Conservation (phyloP, 2,329 filamentous ascomycete species). For the Xylariales sp. region DNA sequence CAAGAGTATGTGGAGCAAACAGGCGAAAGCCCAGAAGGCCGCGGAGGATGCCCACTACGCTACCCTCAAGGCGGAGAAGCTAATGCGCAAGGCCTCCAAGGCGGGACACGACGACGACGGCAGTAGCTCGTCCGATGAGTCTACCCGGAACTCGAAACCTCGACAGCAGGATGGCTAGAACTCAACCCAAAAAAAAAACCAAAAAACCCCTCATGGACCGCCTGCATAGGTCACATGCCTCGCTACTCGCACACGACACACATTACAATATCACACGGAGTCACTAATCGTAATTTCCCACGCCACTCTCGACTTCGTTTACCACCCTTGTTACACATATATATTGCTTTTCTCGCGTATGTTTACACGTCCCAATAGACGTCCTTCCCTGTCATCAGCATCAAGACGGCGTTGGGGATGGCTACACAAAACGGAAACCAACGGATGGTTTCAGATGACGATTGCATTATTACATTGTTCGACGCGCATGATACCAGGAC, state of each 20-base stretch:
- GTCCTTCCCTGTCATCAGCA: conserved; percentile 7
- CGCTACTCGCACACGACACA: too few relatives aligned
- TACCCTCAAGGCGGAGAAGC: conserved; percentile 35
- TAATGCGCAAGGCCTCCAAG: conserved; percentile 43
- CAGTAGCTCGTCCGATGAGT: conserved; percentile 22
- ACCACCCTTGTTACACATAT: conserved; percentile 7
- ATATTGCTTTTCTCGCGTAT: conserved; percentile 3
- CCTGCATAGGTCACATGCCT: too few relatives aligned
- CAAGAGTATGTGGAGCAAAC: conserved; percentile 83
- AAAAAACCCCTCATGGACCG: too few relatives aligned
- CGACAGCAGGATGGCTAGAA: background rate
- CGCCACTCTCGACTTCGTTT: conserved; percentile 1
- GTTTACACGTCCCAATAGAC: conserved; percentile 1
- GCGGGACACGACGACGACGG: conserved; percentile 28
- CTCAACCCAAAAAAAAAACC: too few relatives aligned
- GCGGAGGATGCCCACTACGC: conserved; percentile 51
- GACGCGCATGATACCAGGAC: conserved; percentile 8
- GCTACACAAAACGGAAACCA: conserved; percentile 9
- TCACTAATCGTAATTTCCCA: conserved; percentile 4
- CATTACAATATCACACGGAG: background rate
- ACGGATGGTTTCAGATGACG: conserved; percentile 6
- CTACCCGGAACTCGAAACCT: conserved; percentile 1
- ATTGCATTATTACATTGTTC: conserved; percentile 4
- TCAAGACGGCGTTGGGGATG: conserved; percentile 9
- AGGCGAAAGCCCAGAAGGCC: conserved; percentile 72